Evolutionary conservation across 2,329 filamentous ascomycete genomes (phyloP).

Genomic region (Ceratocystis huliohia): DNA sequence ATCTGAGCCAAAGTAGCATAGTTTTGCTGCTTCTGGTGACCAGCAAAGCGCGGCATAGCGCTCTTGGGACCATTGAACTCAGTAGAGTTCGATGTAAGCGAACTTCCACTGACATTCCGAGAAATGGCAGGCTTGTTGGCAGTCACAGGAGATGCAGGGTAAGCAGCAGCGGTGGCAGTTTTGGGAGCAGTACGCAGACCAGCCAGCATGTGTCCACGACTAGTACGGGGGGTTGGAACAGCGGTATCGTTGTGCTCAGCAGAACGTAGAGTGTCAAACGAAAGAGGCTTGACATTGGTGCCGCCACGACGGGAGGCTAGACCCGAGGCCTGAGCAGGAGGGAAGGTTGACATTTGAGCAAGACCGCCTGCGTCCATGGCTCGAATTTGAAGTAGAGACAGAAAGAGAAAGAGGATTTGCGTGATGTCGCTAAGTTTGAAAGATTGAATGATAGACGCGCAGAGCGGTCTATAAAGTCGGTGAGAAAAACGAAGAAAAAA

Average conservation of each 20-base stretch:
- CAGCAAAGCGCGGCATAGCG: constrained; percentile 39
- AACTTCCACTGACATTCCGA: constrained; percentile 36
- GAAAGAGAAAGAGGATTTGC: constrained; percentile 15
- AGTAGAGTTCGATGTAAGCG: constrained; percentile 32
- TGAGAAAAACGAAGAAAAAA: background rate
- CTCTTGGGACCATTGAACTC: constrained; percentile 40
- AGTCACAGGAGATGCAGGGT: constrained; percentile 50
- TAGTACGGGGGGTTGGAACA: constrained; percentile 75
- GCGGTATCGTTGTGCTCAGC: constrained; percentile 54
- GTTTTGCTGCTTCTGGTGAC: constrained; percentile 26
- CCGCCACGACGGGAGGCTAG: constrained; percentile 77
- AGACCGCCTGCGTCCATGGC: constrained; percentile 94
- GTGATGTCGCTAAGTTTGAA: constrained; percentile 6
- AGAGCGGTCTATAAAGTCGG: constrained; percentile 17
- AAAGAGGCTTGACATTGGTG: constrained; percentile 81
- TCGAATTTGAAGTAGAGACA: constrained; percentile 27
- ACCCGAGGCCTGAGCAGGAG: constrained; percentile 58
- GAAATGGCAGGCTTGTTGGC: constrained; percentile 31
- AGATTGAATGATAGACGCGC: constrained; percentile 14
- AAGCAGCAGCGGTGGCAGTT: constrained; percentile 58
- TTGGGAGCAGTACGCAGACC: constrained; percentile 89
- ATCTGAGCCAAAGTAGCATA: constrained; percentile 26
- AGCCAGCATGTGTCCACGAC: constrained; percentile 85
- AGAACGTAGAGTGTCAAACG: constrained; percentile 57
- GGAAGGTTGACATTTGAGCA: constrained; percentile 86